Evolutionary conservation across 768 basidiomycete species (phyloP).

Genomic region (Rhodotorula kratochvilovae): DNA sequence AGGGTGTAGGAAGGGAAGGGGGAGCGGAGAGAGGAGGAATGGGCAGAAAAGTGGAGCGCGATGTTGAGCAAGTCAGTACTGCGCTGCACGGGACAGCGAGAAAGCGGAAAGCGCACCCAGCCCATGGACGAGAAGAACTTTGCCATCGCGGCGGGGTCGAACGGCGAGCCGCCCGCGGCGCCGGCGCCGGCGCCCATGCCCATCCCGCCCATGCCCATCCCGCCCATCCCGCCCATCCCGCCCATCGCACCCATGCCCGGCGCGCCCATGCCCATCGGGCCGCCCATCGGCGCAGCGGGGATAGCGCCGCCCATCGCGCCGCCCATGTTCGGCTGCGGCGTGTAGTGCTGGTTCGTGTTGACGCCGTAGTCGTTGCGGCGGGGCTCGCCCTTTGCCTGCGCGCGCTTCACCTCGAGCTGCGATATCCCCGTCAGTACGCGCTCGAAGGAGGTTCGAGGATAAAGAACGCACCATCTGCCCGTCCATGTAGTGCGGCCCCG

Average conservation of each 20-base stretch:
- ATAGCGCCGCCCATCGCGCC: slow-evolving; percentile 25
- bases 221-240: slow-evolving; percentile 44
- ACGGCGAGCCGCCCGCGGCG: slow-evolving; percentile 53
- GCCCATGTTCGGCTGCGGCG: slow-evolving; percentile 45
- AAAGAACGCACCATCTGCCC: slow-evolving; percentile 78
- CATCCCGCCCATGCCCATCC: slow-evolving; percentile 13
- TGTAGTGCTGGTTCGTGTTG: slow-evolving; percentile 22
- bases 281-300: slow-evolving; percentile 24
- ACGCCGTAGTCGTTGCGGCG: slow-evolving; percentile 48
- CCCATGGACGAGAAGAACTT: slow-evolving; percentile 88
- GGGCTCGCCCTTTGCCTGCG: slow-evolving; percentile 52
- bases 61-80: background rate
- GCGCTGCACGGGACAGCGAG: too few relatives aligned
- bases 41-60: background rate
- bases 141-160: slow-evolving; percentile 88
- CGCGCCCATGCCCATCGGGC: slow-evolving; percentile 9
- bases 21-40: background rate
- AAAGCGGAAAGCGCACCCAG: slow-evolving; percentile 43
- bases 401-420: slow-evolving; percentile 95
- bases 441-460: too few relatives aligned
- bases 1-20: background rate
- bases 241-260: slow-evolving; percentile 5
- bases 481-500: slow-evolving; percentile 84
- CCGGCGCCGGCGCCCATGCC: background rate
- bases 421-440: too few relatives aligned